A percentile compares a stretch with the other conserved stretches of the same genome.
These are phyloP conservation scores for Tolypocladium ovalisporum DNA, from an alignment of 2,329 filamentous ascomycete species.

Conservation along the genomic window DNA sequence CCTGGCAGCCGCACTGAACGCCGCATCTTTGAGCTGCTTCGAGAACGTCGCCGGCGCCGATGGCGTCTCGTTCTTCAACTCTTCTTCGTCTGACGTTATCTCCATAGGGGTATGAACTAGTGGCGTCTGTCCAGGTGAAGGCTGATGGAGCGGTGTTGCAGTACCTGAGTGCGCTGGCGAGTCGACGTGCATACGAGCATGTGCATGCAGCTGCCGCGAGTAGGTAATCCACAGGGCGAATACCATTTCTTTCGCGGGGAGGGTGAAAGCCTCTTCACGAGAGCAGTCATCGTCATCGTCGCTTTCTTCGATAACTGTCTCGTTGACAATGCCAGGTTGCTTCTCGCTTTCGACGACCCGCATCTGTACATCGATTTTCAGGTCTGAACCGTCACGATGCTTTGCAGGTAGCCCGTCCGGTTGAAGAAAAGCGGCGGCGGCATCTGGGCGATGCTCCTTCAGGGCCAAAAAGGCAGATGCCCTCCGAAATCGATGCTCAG, in stretches of 20 bases:
- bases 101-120: constrained; percentile 45
- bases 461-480: constrained; percentile 77
- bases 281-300: constrained; percentile 37
- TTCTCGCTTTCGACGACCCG: constrained; percentile 86
- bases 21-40: constrained; percentile 45
- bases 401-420: constrained; percentile 76
- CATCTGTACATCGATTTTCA: constrained; percentile 95
- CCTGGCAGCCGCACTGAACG: constrained; percentile 42
- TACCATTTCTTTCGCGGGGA: constrained; percentile 61
- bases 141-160: constrained; percentile 65
- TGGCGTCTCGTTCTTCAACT: constrained; percentile 28
- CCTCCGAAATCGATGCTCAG: constrained; percentile 89
- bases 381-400: constrained; percentile 82
- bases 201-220: constrained; percentile 76
- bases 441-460: constrained; percentile 71
- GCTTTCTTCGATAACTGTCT: constrained; percentile 53
- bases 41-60: constrained; percentile 38
- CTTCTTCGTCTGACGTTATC: constrained; percentile 40
- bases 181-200: constrained; percentile 45
- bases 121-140: constrained; percentile 61
- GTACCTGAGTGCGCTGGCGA: constrained; percentile 53
- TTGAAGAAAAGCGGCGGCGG: constrained; percentile 65
- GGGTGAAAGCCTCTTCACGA: constrained; percentile 31
- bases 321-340: constrained; percentile 46
- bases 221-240: constrained; percentile 98